phyloP scores from a whole-genome alignment of 257 asterid species.

The Eucommia ulmoides region DNA sequence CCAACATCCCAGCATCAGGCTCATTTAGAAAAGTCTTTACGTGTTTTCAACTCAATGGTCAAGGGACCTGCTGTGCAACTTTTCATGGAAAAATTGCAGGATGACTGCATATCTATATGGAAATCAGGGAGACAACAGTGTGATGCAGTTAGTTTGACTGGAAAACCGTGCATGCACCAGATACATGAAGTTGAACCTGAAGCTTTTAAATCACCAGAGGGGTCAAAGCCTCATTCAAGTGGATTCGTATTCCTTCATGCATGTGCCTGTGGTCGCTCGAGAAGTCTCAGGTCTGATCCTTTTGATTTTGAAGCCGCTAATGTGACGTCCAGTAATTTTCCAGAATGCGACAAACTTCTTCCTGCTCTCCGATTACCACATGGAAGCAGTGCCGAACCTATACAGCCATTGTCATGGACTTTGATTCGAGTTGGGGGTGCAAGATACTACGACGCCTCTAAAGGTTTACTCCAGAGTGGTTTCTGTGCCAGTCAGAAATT shows the following conservation, averaged over 20 bases:
- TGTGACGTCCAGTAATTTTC: conserved; percentile 31
- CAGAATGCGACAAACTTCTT: conserved; percentile 87
- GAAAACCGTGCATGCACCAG: conserved; percentile 89
- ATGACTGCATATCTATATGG: conserved; percentile 83
- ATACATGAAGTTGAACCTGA: conserved; percentile 36
- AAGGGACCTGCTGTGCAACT: conserved; percentile 73
- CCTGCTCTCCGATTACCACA: conserved; percentile 49
- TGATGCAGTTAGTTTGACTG: conserved; percentile 91
- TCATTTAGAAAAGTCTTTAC: conserved; percentile 58
- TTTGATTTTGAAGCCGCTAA: conserved; percentile 84
- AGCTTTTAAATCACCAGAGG: conserved; percentile 18
- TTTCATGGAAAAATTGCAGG: conserved; percentile 50
- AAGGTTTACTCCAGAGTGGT: conserved; percentile 92
- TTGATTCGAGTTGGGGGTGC: conserved; percentile 84
- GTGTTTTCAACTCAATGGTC: conserved; percentile 50
- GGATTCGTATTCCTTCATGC: conserved; percentile 92
- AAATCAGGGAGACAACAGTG: conserved; percentile 80
- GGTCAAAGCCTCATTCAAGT: conserved; percentile 62
- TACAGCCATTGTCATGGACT: conserved; percentile 55
- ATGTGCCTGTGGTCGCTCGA: conserved; percentile 99
- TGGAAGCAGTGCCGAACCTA: conserved; percentile 31
- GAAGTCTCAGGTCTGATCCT: conserved; percentile 72
- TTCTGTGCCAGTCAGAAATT: conserved; percentile 62
- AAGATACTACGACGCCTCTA: conserved; percentile 63
- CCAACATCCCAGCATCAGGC: conserved; percentile 75